Conservation (phyloP, 2,329 filamentous ascomycete species). For the Penicillium capsulatum region DNA sequence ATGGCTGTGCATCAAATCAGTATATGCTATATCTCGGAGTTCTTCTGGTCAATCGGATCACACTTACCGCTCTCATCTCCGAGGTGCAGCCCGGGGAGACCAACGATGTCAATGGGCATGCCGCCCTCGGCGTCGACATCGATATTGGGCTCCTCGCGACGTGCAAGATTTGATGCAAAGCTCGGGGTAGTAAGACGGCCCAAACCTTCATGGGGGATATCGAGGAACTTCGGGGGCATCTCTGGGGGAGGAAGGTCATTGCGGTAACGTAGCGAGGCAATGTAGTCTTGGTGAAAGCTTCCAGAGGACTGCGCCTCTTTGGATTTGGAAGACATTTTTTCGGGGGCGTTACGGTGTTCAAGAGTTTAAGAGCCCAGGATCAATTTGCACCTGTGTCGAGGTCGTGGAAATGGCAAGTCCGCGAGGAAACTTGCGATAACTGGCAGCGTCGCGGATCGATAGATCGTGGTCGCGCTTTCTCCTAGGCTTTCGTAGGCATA, state of each 20-base stretch:
- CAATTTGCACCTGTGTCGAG: too few relatives aligned
- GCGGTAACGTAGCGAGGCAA: constrained; percentile 89
- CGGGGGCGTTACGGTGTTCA: background rate
- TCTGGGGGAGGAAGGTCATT: constrained; percentile 94
- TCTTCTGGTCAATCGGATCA: background rate
- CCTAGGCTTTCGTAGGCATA: too few relatives aligned
- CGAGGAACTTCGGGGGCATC: constrained; percentile 90
- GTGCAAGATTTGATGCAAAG: constrained; percentile 81
- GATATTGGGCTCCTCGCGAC: constrained; percentile 91
- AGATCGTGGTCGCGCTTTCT: too few relatives aligned
- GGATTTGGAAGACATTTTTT: constrained; percentile 37
- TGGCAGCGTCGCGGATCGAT: too few relatives aligned
- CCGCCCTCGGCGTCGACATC: constrained; percentile 96
- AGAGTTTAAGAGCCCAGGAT: too few relatives aligned
- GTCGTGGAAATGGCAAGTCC: too few relatives aligned
- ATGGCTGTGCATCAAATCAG: constrained; percentile 57
- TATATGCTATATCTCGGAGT: background rate
- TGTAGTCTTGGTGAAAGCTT: constrained; percentile 85
- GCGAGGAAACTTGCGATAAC: too few relatives aligned
- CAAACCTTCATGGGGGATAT: constrained; percentile 91
- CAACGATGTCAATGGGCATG: constrained; percentile 93
- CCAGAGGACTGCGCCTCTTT: constrained; percentile 39
- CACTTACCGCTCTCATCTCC: constrained; percentile 83
- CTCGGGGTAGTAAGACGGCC: constrained; percentile 84
- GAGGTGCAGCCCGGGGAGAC: constrained; percentile 90